Percentiles rank a stretch among this genome's conserved stretches.
phyloP scores from a whole-genome alignment of 1,284 basidiomycete genomes.

The Sutorius eximius region DNA sequence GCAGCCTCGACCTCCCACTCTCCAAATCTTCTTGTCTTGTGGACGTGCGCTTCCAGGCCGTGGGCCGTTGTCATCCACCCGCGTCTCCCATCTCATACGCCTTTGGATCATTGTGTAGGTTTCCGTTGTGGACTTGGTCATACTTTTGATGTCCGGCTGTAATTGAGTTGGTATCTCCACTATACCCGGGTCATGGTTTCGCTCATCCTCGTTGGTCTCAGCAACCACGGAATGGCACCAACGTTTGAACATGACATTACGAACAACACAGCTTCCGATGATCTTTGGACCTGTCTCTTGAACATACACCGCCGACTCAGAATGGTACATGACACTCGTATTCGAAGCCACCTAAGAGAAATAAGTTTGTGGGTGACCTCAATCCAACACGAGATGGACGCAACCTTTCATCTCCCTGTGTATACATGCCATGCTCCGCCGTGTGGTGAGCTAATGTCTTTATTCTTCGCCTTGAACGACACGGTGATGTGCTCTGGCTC shows the following conservation, averaged over 20 bases:
- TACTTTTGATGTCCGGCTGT: constrained; percentile 33
- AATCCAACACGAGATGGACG: neutral
- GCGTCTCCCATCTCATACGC: too few species aligned
- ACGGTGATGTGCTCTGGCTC: neutral
- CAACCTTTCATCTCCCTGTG: neutral
- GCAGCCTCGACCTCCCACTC: neutral
- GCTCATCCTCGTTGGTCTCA: neutral
- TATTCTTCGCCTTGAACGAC: neutral
- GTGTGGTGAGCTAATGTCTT: neutral
- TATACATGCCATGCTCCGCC: neutral
- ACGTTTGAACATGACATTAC: neutral
- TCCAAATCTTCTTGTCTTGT: too few species aligned
- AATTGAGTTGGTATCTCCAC: neutral
- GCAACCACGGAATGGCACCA: neutral
- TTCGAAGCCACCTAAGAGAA: neutral
- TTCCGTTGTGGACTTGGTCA: constrained; percentile 4
- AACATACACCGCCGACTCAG: neutral
- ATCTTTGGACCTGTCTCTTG: neutral
- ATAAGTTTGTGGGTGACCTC: neutral
- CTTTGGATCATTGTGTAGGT: neutral
- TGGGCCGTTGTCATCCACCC: too few species aligned
- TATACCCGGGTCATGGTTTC: neutral
- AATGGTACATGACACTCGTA: neutral
- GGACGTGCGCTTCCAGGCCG: too few species aligned
- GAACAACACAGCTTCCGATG: neutral